phyloP scores from a whole-genome alignment of 768 basidiomycete genomes.

The Scleroderma bovista region DNA sequence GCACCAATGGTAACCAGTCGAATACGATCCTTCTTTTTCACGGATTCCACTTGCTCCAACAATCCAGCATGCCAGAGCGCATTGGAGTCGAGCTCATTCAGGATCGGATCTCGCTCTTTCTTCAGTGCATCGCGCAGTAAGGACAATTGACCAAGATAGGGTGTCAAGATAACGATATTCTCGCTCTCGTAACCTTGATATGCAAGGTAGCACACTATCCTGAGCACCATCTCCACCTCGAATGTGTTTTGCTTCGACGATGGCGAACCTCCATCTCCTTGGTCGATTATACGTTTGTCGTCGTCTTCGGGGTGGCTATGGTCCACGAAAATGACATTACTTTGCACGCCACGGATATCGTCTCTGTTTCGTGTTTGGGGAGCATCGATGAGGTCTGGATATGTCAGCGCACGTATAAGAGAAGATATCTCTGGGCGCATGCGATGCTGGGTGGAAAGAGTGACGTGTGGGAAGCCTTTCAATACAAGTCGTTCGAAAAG shows the following conservation, averaged over 20 bases:
- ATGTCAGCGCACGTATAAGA: conserved; percentile 56
- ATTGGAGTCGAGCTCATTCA: conserved; percentile 56
- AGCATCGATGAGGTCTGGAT: conserved; percentile 58
- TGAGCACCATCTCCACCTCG: conserved; percentile 60
- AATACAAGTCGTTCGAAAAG: conserved; percentile 66
- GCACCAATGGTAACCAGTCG: conserved; percentile 63
- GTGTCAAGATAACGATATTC: conserved; percentile 59
- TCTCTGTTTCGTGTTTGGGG: conserved; percentile 43
- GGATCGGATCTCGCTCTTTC: conserved; percentile 48
- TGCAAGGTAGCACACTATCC: conserved; percentile 57
- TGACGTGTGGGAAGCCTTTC: conserved; percentile 56
- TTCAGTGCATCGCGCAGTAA: conserved; percentile 43
- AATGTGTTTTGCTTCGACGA: conserved; percentile 57
- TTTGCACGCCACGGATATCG: conserved; percentile 47
- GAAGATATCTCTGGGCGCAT: conserved; percentile 73
- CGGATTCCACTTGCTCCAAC: conserved; percentile 33
- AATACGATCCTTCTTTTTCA: conserved; percentile 39
- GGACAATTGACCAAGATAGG: conserved; percentile 61
- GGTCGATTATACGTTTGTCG: conserved; percentile 35
- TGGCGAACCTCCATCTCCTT: conserved; percentile 39
- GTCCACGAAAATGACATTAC: conserved; percentile 57
- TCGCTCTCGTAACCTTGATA: conserved; percentile 66
- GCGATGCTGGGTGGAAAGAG: conserved; percentile 54
- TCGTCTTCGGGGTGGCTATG: conserved; percentile 54
- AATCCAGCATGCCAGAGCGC: conserved; percentile 58